Evolutionary conservation across 176 grass and related monocot species (phyloP).

Genomic region (Phyllostachys edulis): DNA sequence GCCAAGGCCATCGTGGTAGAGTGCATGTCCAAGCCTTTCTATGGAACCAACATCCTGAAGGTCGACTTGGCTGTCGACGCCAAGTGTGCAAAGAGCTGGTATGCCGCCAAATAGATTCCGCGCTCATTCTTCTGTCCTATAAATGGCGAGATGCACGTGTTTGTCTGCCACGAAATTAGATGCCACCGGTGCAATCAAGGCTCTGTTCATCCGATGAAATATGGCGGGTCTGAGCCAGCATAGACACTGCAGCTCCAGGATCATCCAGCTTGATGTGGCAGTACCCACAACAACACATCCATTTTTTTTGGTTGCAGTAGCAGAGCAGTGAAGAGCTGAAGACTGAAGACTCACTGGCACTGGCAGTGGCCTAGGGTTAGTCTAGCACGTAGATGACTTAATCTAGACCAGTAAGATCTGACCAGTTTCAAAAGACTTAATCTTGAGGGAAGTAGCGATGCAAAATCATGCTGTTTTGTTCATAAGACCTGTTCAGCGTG

Average conservation of each 20-base stretch:
- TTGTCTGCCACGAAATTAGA: not conserved
- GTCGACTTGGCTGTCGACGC: slow-evolving; percentile 80
- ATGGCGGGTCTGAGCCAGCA: not conserved
- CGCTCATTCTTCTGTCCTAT: not conserved
- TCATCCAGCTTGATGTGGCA: not conserved
- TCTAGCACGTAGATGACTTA: not conserved
- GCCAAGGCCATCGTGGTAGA: slow-evolving; percentile 73
- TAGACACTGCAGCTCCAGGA: not conserved
- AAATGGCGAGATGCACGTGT: not conserved
- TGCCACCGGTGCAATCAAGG: not conserved
- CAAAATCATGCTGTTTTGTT: slow-evolving; percentile 32
- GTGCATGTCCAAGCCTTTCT: slow-evolving; percentile 92
- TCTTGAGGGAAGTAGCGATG: not conserved
- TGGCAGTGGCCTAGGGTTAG: slow-evolving; percentile 5
- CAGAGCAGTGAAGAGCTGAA: not conserved
- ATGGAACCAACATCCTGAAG: slow-evolving; percentile 62
- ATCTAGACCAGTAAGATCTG: not conserved
- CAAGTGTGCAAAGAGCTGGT: slow-evolving; percentile 84
- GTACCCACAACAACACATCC: not conserved
- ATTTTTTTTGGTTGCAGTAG: not conserved
- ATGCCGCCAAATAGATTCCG: slow-evolving; percentile 68
- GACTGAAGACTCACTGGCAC: too few relatives aligned
- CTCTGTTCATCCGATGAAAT: not conserved
- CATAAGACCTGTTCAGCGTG: slow-evolving; percentile 20
- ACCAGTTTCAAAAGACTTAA: not conserved